phyloP scores from a whole-genome alignment of 768 basidiomycete species.

The Amanita jacksonii region DNA sequence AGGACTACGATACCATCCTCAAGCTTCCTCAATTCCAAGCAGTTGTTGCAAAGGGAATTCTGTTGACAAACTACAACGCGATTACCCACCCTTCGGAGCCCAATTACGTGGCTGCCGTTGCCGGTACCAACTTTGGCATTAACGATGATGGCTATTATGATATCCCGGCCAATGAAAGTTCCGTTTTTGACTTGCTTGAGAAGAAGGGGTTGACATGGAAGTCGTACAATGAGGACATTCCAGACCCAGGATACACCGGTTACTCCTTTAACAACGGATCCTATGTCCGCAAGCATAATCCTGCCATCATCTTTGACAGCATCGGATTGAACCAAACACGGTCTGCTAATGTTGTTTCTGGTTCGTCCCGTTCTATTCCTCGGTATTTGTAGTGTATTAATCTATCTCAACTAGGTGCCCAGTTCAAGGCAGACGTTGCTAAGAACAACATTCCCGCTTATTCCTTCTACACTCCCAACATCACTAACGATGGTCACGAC shows the following conservation, averaged over 20 bases:
- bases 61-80: constrained; percentile 36
- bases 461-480: constrained; percentile 55
- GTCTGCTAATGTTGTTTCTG: constrained; percentile 41
- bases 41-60: constrained; percentile 41
- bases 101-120: constrained; percentile 41
- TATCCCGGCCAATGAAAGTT: constrained; percentile 41
- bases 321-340: constrained; percentile 33
- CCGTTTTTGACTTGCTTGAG: constrained; percentile 52
- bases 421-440: constrained; percentile 40
- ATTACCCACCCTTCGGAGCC: constrained; percentile 55
- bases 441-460: constrained; percentile 46
- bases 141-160: constrained; percentile 29
- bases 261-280: constrained; percentile 24
- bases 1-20: background rate
- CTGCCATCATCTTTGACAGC: constrained; percentile 41
- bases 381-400: background rate
- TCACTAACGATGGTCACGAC: constrained; percentile 52
- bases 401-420: background rate
- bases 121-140: constrained; percentile 36
- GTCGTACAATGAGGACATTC: constrained; percentile 55
- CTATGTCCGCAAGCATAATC: constrained; percentile 27
- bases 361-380: constrained; percentile 24
- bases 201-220: constrained; percentile 49
- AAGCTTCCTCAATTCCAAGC: constrained; percentile 13
- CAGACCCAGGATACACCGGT: constrained; percentile 34